These are phyloP conservation scores for Aspergillus luchuensis DNA, from an alignment of 2,329 filamentous ascomycete genomes.

Conservation along the genomic window DNA sequence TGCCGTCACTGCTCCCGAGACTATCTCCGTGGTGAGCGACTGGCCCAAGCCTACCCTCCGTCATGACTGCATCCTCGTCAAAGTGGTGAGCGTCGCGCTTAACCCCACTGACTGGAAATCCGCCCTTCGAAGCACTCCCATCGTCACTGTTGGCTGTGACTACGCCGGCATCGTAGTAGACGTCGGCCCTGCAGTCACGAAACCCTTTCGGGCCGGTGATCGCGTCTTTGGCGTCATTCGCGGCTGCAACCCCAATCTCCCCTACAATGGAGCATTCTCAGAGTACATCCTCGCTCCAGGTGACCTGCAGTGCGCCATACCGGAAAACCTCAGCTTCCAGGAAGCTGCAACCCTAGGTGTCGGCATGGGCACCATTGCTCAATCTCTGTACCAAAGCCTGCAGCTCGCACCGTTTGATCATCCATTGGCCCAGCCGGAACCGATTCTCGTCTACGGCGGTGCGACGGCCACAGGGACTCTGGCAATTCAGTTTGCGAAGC, in stretches of 20 bases:
- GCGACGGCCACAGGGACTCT: slow-evolving; percentile 39
- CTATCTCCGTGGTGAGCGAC: background rate
- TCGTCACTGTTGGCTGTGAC: background rate
- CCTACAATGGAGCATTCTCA: slow-evolving; percentile 53
- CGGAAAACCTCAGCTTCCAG: slow-evolving; percentile 52
- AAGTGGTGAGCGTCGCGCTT: background rate
- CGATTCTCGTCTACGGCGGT: slow-evolving; percentile 45
- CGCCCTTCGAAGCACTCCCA: background rate
- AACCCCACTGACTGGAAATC: slow-evolving; percentile 6
- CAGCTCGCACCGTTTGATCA: slow-evolving; percentile 29
- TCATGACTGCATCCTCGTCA: slow-evolving; percentile 3
- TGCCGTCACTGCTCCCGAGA: background rate
- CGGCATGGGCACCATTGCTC: slow-evolving; percentile 55
- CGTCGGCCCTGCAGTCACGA: slow-evolving; percentile 51
- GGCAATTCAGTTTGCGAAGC: slow-evolving; percentile 43
- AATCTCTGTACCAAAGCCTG: slow-evolving; percentile 42
- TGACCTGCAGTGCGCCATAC: slow-evolving; percentile 50
- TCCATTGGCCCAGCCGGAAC: slow-evolving; percentile 19
- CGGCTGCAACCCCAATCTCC: background rate
- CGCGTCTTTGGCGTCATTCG: slow-evolving; percentile 50
- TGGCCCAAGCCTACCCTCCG: background rate
- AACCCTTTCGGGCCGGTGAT: slow-evolving; percentile 53
- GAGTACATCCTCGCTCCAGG: slow-evolving; percentile 56
- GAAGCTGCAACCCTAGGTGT: slow-evolving; percentile 56
- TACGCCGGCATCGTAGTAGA: background rate